Evolutionary conservation across 139 green algal genomes (phyloP).

Genomic region (Auxenochlorella pyrenoidosa): DNA sequence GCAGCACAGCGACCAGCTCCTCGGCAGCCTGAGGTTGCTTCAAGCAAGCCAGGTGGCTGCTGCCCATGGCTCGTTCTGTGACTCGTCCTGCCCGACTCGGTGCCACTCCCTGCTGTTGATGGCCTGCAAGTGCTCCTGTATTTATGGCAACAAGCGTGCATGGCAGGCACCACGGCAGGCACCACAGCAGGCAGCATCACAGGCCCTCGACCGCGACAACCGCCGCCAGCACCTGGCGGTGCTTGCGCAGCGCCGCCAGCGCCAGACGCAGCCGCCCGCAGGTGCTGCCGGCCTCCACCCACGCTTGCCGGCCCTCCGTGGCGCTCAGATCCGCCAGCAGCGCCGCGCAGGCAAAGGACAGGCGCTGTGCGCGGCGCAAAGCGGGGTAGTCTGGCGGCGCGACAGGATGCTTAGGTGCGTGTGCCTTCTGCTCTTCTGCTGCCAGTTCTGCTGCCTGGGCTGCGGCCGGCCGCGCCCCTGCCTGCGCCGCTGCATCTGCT

Average conservation of each 20-base stretch:
- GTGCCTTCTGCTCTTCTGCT: not conserved
- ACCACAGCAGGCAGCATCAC: not conserved
- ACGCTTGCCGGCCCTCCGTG: slow-evolving; percentile 41
- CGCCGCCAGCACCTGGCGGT: slow-evolving; percentile 45
- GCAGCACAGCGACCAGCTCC: no score
- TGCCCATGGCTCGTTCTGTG: no score
- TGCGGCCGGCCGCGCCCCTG: not conserved
- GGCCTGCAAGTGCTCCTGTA: no score
- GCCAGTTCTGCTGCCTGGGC: not conserved
- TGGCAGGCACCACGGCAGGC: no score
- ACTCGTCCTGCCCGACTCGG: no score
- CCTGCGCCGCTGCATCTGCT: not conserved
- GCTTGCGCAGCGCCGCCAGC: slow-evolving; percentile 42
- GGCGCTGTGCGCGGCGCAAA: slow-evolving; percentile 33
- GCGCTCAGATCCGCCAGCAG: slow-evolving; percentile 18
- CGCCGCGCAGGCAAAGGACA: slow-evolving; percentile 3
- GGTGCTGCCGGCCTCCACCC: slow-evolving; percentile 48
- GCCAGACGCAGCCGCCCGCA: slow-evolving; percentile 40
- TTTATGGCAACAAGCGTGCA: no score
- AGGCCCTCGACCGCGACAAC: slow-evolving; percentile 34
- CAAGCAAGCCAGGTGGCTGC: no score
- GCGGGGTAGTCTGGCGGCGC: slow-evolving; percentile 35
- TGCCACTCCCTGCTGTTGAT: no score
- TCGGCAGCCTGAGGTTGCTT: no score
- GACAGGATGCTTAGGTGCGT: not conserved